Evolutionary conservation across 2,329 filamentous ascomycete genomes (phyloP), one percentile per base, ranked within the genome.

Genomic region (Aspergillus arachidicola): DNA sequence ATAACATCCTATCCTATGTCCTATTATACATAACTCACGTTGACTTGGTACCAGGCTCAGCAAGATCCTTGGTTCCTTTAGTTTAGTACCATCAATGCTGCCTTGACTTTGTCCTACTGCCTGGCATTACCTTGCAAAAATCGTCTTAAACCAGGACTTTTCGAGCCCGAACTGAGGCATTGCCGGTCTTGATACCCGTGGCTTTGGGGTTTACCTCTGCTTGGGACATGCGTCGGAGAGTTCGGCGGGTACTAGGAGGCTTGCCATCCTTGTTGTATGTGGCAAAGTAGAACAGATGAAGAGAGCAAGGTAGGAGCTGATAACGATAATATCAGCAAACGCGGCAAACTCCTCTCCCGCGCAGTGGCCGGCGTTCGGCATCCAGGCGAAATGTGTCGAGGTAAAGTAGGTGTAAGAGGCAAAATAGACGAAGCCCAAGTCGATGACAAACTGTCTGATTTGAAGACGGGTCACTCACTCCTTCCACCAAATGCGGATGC

Each of bases 401-500:
- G 91, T 89, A 85, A 97, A 97, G 86, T 97, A 97, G 70, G 93
- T 97, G 86, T 94, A 97, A 16, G 94, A 95, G 60, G 93, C 94
- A 76, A 96, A 98, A 89, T 97, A 97, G 80, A 98, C 92, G 80
- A 97, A 97, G 74, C 91, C 93, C 65, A 98, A 90, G 81, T 97
- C 94, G 79, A 98, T 94, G 79, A 97, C 87, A 83, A 98, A 98
- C 80, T 98, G 94, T 73, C 91, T 88, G 80, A 98, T 98, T 82
- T 98, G 94, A 76, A 97, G 90, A 76, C 94, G 91, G 72, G 94
- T 98, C 77, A 98, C 95, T 90, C 94, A 97, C 83, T 97, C 92
- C 90, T 98, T 97, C 94, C 94, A 98, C 94, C 94, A 97, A 82
- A 97, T 95, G 75, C 89, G 90, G 80, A 97, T 87, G 71, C 94